These are phyloP conservation scores for Lenwebbia sp. DNA, from an alignment of 345 rosid species.

Conservation along the genomic window DNA sequence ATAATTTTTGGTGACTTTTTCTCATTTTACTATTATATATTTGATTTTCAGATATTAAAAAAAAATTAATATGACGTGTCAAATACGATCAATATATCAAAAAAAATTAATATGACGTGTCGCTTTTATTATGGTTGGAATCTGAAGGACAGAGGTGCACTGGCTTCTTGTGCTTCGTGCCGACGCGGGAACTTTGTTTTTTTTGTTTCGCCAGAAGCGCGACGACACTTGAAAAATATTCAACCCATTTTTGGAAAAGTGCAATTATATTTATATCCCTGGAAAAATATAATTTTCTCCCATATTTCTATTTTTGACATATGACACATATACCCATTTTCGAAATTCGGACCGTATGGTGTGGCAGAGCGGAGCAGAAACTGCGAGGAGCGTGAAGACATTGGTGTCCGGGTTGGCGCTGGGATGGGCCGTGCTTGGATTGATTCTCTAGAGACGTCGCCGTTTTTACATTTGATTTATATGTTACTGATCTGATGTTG, in stretches of 20 bases:
- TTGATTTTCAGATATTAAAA: background rate
- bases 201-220: background rate
- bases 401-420: slow-evolving; percentile 7
- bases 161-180: background rate
- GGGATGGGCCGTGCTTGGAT: slow-evolving; percentile 14
- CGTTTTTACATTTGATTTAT: background rate
- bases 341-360: background rate
- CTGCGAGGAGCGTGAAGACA: slow-evolving; percentile 7
- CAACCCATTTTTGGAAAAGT: background rate
- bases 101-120: background rate
- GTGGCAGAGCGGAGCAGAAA: slow-evolving; percentile 23
- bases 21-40: background rate
- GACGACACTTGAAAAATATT: background rate
- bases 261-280: background rate
- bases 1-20: no score
- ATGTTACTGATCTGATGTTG: background rate
- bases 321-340: background rate
- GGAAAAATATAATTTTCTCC: background rate
- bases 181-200: background rate
- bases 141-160: background rate
- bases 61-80: background rate
- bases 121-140: background rate
- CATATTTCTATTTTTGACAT: background rate
- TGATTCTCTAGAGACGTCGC: slow-evolving; percentile 1
- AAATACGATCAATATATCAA: background rate